Base-by-base conservation (phyloP, 768 basidiomycete genomes). In the Lyophyllum semitale region DNA sequence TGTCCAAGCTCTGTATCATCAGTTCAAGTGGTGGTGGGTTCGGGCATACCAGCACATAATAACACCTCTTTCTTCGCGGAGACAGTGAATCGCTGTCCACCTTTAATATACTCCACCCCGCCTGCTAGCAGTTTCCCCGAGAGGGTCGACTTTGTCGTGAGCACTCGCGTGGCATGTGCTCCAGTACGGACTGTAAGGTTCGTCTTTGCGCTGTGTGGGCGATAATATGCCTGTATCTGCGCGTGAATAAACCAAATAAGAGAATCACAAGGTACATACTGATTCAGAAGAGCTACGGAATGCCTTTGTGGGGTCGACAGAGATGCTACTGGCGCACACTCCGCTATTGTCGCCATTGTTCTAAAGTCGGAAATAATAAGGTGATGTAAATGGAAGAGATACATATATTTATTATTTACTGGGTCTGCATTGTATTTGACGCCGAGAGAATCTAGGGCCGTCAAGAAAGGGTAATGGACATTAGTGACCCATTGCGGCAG, bases 141-240 rank as follows among this genome's bases (percentile, higher is more conserved):
- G 13, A 23, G 33, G 5, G 7, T 38, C 13, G 9, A 11, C 48
- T 5, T 17, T 8, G 47, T 45, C 20, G 33, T 12, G 13, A 54
- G 20, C 2, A 59, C 11, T 8, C 51, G 27, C 0, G 55, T 46
- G 13, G 35, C 59, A 12, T 50, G 32, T 7, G 59, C 58, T 6
- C 45, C 42, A 1, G 32, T 41, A 8, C 55, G 55, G n/a, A 59
- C 42, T 5, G n/a, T 40, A 17, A 60, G 44, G 22, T 60, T 60
- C 12, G 47, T 8, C 29, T 53, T 47, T 13, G 47, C 45, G 18
- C 42, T 43, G 22, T 53, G 43, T 0, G 55, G 59, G 12, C 57
- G 52, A 33, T 60, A 60, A 27, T 57, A 60, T 3, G 59, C 51
- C 59, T 60, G 9, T 18, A 15, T 9, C 17, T 15, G 23, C 2